phyloP scores from a whole-genome alignment of 2,329 filamentous ascomycete genomes.

The Aspergillus melleus region DNA sequence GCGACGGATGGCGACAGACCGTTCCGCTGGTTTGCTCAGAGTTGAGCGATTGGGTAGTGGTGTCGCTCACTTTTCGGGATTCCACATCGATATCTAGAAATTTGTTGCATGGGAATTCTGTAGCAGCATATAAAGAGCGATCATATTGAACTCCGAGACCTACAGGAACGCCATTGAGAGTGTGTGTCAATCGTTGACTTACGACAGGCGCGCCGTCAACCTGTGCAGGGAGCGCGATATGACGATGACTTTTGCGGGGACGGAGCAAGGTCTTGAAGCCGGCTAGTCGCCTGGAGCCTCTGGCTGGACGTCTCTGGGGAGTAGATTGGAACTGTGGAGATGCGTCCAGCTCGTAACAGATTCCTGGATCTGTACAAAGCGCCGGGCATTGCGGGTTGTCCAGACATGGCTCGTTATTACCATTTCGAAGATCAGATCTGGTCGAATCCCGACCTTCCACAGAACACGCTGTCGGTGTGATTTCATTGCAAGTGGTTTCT shows the following conservation, averaged over 20 bases:
- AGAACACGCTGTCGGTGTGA: not conserved
- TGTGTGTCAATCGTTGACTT: not conserved
- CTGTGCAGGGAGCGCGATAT: constrained; percentile 2
- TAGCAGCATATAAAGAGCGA: not conserved
- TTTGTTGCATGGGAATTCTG: not conserved
- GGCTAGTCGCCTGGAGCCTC: constrained; percentile 14
- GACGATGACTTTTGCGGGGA: constrained; percentile 13
- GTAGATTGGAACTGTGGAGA: not conserved
- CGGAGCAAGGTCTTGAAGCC: constrained; percentile 20
- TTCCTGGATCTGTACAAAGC: not conserved
- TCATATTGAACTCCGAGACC: not conserved
- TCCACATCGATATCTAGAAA: constrained; percentile 8
- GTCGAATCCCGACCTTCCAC: not conserved
- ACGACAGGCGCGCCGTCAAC: not conserved
- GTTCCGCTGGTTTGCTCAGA: constrained; percentile 36
- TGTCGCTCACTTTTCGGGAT: constrained; percentile 33
- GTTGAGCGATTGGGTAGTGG: constrained; percentile 30
- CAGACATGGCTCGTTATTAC: not conserved
- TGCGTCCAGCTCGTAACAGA: not conserved
- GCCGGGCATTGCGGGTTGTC: no score
- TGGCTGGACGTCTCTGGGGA: constrained; percentile 7
- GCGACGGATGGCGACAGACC: constrained; percentile 35
- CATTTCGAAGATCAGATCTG: not conserved
- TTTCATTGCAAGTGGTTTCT: not conserved
- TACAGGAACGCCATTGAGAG: not conserved